phyloP scores from a whole-genome alignment of 2,329 filamentous ascomycete species.

The Phialophora verrucosa region DNA sequence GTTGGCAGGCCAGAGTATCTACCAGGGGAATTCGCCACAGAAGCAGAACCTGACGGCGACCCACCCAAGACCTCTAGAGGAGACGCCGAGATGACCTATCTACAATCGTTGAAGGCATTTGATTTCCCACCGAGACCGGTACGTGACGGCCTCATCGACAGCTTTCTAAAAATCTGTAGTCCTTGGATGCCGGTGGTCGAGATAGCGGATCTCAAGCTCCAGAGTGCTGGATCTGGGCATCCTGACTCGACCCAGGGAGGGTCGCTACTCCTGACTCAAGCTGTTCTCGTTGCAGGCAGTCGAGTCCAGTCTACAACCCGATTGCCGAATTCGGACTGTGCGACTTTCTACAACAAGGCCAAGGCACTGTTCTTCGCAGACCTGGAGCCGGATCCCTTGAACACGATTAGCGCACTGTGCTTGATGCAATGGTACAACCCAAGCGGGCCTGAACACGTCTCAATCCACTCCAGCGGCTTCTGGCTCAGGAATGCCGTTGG shows the following conservation, averaged over 20 bases:
- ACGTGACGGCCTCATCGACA: slow-evolving; percentile 28
- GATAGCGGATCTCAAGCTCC: no score
- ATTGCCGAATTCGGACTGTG: slow-evolving; percentile 14
- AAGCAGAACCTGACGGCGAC: neutral
- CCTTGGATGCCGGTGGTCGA: slow-evolving; percentile 34
- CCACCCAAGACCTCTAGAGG: neutral
- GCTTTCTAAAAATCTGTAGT: slow-evolving; percentile 43
- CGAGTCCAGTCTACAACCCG: slow-evolving; percentile 7
- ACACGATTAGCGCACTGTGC: slow-evolving; percentile 15
- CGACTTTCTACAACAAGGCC: slow-evolving; percentile 25
- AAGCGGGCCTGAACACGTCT: slow-evolving; percentile 27
- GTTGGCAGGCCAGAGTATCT: slow-evolving; percentile 11
- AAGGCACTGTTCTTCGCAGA: slow-evolving; percentile 26
- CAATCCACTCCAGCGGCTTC: slow-evolving; percentile 23
- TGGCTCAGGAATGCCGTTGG: slow-evolving; percentile 25
- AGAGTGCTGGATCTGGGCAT: no score
- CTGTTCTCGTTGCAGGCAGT: no score
- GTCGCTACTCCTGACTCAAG: no score
- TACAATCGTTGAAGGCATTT: slow-evolving; percentile 22
- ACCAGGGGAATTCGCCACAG: neutral
- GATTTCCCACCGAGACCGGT: slow-evolving; percentile 27
- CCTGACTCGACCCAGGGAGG: no score
- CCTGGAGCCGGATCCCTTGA: slow-evolving; percentile 24
- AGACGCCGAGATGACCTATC: slow-evolving; percentile 6
- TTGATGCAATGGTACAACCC: slow-evolving; percentile 30